A percentile compares a stretch with the other conserved stretches of the same genome.
Conservation (phyloP, 306 rosid genomes). For the Ziziphus jujuba region DNA sequence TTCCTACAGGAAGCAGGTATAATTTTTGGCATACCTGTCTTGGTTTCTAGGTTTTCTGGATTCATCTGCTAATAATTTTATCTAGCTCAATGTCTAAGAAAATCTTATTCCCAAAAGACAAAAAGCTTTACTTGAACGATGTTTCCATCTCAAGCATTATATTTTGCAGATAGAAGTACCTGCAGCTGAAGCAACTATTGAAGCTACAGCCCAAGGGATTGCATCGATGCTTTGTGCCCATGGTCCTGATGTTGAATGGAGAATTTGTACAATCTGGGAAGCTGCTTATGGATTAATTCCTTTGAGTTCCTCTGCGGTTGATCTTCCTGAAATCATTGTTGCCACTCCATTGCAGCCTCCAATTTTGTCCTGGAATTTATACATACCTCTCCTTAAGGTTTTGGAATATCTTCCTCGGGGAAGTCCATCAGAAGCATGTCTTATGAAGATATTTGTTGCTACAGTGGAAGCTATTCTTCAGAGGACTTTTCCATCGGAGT, state of each 20-base stretch:
- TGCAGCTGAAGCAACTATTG: conserved; percentile 90
- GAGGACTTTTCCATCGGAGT: conserved; percentile 81
- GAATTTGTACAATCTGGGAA: conserved; percentile 99
- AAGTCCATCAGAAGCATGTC: conserved; percentile 98
- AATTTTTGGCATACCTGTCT: background rate
- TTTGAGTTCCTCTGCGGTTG: conserved; percentile 88
- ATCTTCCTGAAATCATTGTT: conserved; percentile 94
- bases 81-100: background rate
- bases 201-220: conserved; percentile 98
- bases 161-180: conserved; percentile 83
- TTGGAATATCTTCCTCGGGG: conserved; percentile 98
- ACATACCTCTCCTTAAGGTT: conserved; percentile 93
- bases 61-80: conserved; percentile 5
- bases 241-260: conserved; percentile 99
- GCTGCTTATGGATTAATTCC: conserved; percentile 99
- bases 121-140: background rate
- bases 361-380: conserved; percentile 86
- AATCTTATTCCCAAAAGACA: background rate
- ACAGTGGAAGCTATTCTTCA: conserved; percentile 93
- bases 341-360: conserved; percentile 95
- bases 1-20: conserved; percentile 86
- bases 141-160: conserved; percentile 4
- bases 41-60: background rate
- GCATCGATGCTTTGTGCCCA: conserved; percentile 98
- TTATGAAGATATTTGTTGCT: conserved; percentile 96